phyloP scores from a whole-genome alignment of 768 basidiomycete genomes.

The Kwoniella sp. region DNA sequence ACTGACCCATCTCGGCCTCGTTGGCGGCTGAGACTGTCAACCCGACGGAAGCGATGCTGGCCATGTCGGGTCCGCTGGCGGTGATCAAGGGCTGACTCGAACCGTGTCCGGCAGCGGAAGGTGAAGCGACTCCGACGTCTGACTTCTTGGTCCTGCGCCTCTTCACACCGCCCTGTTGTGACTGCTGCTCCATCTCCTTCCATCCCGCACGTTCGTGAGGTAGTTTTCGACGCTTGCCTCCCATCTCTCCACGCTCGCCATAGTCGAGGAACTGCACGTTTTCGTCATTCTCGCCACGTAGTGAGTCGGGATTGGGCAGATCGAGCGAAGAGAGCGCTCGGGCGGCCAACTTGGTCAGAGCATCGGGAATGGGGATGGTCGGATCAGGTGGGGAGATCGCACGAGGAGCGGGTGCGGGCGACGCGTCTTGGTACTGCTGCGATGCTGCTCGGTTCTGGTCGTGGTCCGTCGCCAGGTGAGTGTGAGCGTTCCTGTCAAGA shows the following conservation, averaged over 20 bases:
- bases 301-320: not conserved
- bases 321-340: not conserved
- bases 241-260: conserved; percentile 35
- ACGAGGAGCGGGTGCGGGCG: not conserved
- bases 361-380: conserved; percentile 1
- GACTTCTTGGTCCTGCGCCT: conserved; percentile 2
- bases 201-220: conserved; percentile 39
- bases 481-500: too few relatives aligned
- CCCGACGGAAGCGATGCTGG: too few relatives aligned
- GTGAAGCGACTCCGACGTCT: too few relatives aligned
- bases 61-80: too few relatives aligned
- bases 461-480: too few relatives aligned
- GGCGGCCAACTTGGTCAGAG: conserved; percentile 4
- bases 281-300: conserved; percentile 2
- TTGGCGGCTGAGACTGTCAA: too few relatives aligned
- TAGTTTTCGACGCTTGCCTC: conserved; percentile 38
- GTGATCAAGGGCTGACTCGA: too few relatives aligned
- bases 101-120: too few relatives aligned
- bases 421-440: not conserved
- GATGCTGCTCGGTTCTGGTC: too few relatives aligned
- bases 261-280: conserved; percentile 4
- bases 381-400: conserved; percentile 1
- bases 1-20: conserved; percentile 5
- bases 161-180: not conserved
- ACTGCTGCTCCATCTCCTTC: conserved; percentile 36